phyloP scores from a whole-genome alignment of 352 stramenopile species.

The Hyphochytrium catenoides region DNA sequence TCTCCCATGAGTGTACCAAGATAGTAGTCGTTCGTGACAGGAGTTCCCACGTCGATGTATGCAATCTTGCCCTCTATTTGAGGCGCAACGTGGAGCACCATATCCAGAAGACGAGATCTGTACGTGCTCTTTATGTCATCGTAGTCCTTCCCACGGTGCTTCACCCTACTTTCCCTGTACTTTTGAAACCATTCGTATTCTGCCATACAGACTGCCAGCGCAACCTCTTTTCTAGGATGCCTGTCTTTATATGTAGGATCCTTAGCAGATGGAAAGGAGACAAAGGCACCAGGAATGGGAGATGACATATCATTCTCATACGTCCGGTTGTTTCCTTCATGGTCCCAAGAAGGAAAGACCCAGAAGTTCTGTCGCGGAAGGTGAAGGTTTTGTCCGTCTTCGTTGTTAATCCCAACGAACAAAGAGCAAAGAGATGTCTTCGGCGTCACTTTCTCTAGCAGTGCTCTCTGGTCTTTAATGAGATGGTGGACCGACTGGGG shows the following conservation, averaged over 20 bases:
- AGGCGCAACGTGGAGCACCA: slow-evolving; percentile 15
- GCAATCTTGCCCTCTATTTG: slow-evolving; percentile 8
- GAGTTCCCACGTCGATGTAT: slow-evolving; percentile 14
- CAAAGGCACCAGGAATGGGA: slow-evolving; percentile 7
- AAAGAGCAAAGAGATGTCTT: slow-evolving; percentile 9
- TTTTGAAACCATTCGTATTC: slow-evolving; percentile 13
- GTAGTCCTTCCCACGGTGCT: slow-evolving; percentile 13
- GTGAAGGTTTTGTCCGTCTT: slow-evolving; percentile 6
- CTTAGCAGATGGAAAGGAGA: slow-evolving; percentile 10
- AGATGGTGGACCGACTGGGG: slow-evolving; percentile 1
- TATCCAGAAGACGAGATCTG: slow-evolving; percentile 10
- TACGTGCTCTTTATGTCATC: slow-evolving; percentile 11
- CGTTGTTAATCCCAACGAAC: slow-evolving; percentile 16
- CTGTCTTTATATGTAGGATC: slow-evolving; percentile 7
- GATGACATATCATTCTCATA: neutral
- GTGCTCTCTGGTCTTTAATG: neutral
- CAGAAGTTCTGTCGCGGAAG: slow-evolving; percentile 14
- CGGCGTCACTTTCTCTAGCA: neutral
- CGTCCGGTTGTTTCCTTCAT: slow-evolving; percentile 12
- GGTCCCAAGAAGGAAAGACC: slow-evolving; percentile 13
- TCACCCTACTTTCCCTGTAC: slow-evolving; percentile 11
- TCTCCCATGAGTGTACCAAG: slow-evolving; percentile 13
- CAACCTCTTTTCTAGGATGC: slow-evolving; percentile 4
- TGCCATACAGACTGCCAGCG: slow-evolving; percentile 9
- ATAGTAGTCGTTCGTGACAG: slow-evolving; percentile 20